Conservation (phyloP, 1,139 yeast species). For the Barnettozyma hawaiiensis region DNA sequence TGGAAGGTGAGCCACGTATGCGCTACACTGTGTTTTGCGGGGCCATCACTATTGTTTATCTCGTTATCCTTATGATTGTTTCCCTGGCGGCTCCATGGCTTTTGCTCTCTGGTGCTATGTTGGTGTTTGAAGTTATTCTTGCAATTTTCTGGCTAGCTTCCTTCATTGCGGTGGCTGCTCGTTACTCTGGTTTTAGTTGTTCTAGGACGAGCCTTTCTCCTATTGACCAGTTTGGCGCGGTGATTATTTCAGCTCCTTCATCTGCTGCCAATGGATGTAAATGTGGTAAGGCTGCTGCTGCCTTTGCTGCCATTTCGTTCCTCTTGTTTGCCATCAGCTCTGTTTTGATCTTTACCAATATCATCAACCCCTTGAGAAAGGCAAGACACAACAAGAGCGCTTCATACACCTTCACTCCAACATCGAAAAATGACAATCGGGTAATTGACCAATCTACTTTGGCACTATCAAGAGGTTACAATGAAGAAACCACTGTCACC, state of each 20-base stretch:
- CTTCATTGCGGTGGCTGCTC: conserved; percentile 19
- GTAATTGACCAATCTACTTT: conserved; percentile 16
- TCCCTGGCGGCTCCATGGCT: conserved; percentile 8
- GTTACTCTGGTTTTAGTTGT: conserved; percentile 17
- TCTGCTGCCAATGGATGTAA: conserved; percentile 22
- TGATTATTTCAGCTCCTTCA: neutral
- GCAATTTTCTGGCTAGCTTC: conserved; percentile 18
- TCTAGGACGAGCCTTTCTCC: conserved; percentile 1
- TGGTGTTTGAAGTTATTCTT: conserved; percentile 15
- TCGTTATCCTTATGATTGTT: conserved; percentile 11
- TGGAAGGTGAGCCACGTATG: conserved; percentile 20
- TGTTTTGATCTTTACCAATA: conserved; percentile 25
- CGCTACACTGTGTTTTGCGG: conserved; percentile 18
- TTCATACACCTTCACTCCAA: conserved; percentile 12
- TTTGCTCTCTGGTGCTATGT: conserved; percentile 17
- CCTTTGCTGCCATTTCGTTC: conserved; percentile 30
- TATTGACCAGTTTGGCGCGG: neutral
- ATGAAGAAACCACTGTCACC: conserved; percentile 6
- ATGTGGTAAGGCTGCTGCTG: conserved; percentile 30
- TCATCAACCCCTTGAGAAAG: conserved; percentile 25
- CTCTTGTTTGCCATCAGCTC: conserved; percentile 24
- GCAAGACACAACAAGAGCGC: conserved; percentile 14
- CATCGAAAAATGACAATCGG: conserved; percentile 8
- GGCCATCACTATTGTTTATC: conserved; percentile 16
- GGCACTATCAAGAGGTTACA: conserved; percentile 12